Conservation (phyloP, 352 stramenopile species). For the Pythium rishiriense region DNA sequence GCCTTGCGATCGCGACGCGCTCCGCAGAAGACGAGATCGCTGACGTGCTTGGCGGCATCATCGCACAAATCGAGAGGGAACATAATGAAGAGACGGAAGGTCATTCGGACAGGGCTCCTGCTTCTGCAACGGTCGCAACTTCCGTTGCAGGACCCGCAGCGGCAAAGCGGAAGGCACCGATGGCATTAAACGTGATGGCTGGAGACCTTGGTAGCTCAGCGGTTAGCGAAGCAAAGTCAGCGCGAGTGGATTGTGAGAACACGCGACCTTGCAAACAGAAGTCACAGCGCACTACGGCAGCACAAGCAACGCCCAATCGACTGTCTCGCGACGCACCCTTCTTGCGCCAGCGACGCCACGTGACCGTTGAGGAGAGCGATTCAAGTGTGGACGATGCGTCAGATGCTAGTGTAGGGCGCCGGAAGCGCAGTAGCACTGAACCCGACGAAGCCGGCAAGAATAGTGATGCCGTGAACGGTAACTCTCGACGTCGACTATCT, state of each 20-base stretch:
- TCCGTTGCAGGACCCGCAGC: background rate
- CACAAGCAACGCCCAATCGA: conserved; percentile 29
- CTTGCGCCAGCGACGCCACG: conserved; percentile 45
- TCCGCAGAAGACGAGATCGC: conserved; percentile 22
- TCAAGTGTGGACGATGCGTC: conserved; percentile 61
- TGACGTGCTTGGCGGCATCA: conserved; percentile 21
- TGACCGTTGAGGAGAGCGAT: conserved; percentile 54
- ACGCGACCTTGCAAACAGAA: conserved; percentile 11
- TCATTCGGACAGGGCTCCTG: background rate
- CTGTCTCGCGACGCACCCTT: conserved; percentile 26
- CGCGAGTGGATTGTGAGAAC: conserved; percentile 30
- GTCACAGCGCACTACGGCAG: conserved; percentile 18
- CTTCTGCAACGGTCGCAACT: background rate
- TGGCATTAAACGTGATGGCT: background rate
- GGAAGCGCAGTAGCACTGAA: conserved; percentile 73
- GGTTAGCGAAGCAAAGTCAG: conserved; percentile 22
- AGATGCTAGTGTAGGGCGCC: conserved; percentile 45
- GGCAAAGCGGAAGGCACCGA: conserved; percentile 25
- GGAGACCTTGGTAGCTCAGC: background rate
- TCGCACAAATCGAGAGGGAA: conserved; percentile 19
- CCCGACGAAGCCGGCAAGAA: conserved; percentile 4
- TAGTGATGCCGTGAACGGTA: background rate
- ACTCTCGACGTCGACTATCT: conserved; percentile 22
- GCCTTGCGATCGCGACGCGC: background rate
- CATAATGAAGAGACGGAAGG: background rate